Evolutionary conservation across 164 flowering plant genomes (phyloP).

Genomic region (Vitis riparia): DNA sequence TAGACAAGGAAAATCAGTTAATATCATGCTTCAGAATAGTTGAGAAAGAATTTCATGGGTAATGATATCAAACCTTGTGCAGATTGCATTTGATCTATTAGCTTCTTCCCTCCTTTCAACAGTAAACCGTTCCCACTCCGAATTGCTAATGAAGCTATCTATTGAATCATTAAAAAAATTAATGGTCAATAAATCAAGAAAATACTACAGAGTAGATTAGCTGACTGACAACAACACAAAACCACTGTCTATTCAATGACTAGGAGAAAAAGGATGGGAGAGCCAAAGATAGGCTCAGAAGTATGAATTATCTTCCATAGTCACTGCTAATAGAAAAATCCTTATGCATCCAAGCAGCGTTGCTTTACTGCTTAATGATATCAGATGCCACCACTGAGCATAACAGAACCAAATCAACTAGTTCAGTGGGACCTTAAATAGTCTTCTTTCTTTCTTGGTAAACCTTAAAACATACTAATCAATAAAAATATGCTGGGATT

Average conservation of each 20-base stretch:
- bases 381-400: not conserved
- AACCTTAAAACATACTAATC: too few relatives aligned
- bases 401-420: too few relatives aligned
- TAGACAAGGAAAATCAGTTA: not conserved
- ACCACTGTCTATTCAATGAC: not conserved
- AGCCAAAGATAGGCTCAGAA: not conserved
- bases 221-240: not conserved
- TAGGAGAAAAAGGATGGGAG: not conserved
- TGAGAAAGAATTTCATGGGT: not conserved
- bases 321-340: not conserved
- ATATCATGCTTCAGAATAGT: not conserved
- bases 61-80: slow-evolving; percentile 59
- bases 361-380: not conserved
- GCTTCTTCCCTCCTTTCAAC: slow-evolving; percentile 91
- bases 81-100: slow-evolving; percentile 66
- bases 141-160: slow-evolving; percentile 87
- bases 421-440: not conserved
- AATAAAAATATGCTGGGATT: too few relatives aligned
- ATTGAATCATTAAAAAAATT: slow-evolving; percentile 9
- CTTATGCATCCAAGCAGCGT: not conserved
- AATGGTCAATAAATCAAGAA: not conserved
- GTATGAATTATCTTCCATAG: not conserved
- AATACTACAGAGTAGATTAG: not conserved
- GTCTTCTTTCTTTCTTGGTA: not conserved
- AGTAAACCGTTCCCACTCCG: slow-evolving; percentile 91